Conservation (phyloP, 129 eudicot species). For the Helichrysum umbraculigerum region DNA sequence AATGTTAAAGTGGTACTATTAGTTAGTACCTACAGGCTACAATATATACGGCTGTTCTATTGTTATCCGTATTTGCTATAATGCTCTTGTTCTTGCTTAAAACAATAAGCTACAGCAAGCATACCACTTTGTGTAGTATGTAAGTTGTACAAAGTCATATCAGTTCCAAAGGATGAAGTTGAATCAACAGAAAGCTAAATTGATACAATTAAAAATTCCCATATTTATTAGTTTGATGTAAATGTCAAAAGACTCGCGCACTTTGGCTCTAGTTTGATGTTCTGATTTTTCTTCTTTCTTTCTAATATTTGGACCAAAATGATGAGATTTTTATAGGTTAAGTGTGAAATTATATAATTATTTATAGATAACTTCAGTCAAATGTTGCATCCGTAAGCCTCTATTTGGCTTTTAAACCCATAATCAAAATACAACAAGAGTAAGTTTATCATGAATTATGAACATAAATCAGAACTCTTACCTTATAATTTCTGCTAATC, state of each 20-base stretch:
- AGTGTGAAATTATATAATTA: background rate
- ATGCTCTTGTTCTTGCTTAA: background rate
- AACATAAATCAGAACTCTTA: slow-evolving; percentile 11
- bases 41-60: no score
- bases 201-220: background rate
- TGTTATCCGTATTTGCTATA: no score
- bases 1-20: no score
- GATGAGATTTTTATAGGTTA: background rate
- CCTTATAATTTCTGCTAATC: slow-evolving; percentile 86
- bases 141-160: background rate
- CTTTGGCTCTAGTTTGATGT: no score
- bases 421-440: background rate
- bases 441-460: background rate
- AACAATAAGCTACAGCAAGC: background rate
- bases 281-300: background rate
- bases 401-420: background rate
- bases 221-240: background rate
- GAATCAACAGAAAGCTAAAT: background rate
- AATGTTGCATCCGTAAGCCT: background rate
- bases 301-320: background rate
- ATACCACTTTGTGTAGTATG: background rate
- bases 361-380: background rate
- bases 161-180: background rate
- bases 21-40: no score
- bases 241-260: background rate